Evolutionary conservation across 2,329 filamentous ascomycete genomes (phyloP), one percentile per base, ranked within the genome.

Genomic region (Phaeosphaeria sp.): DNA sequence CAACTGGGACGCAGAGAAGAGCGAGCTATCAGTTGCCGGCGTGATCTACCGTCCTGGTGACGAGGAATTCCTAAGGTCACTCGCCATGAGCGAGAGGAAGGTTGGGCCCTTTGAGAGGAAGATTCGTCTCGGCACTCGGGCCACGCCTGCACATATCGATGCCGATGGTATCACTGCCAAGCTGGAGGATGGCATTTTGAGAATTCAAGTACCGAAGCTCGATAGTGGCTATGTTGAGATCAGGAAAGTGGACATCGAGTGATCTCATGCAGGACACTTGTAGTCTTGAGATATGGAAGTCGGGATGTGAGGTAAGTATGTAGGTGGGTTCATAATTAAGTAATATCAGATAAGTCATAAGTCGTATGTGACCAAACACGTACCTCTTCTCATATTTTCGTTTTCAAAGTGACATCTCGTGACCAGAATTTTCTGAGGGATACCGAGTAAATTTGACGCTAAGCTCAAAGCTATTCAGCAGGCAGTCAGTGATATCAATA

Each of bases 171-270:
- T 95, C 70, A 84, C 82, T 2, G 91, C 91, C 2, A 92, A 87
- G 78, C 83, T 96, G 78, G 89, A 92, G 75, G 90, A 95, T 72
- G 92, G 92, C 5, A 80, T 96, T 1, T 76, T 96, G 65, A 81
- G 89, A 36, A 83, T 96, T n/a, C 87, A 85, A n/a, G 86, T 96
- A 1, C 90, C 90, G 7, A 93, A 92, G 81, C 69, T 85, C 7
- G 67, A 71, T 21, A 87, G 87, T 64, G 87, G 87, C 81, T 89
- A 87, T 65, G 82, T 83, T 9, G 80, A 83, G 68, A 77, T 85
- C 22, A 81, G 79, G 69, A 83, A 83, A 73, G 80, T 84, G 18
- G 81, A 83, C 66, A 77, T 84, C 46, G 78, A 82, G 70, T 83
- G 81, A 56, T 18, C 36, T 42, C 2, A 3, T 51, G 27, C 18